Evolutionary conservation across 2,329 filamentous ascomycete genomes (phyloP), one percentile per base, ranked within the genome.

Genomic region (Alternaria sp.): DNA sequence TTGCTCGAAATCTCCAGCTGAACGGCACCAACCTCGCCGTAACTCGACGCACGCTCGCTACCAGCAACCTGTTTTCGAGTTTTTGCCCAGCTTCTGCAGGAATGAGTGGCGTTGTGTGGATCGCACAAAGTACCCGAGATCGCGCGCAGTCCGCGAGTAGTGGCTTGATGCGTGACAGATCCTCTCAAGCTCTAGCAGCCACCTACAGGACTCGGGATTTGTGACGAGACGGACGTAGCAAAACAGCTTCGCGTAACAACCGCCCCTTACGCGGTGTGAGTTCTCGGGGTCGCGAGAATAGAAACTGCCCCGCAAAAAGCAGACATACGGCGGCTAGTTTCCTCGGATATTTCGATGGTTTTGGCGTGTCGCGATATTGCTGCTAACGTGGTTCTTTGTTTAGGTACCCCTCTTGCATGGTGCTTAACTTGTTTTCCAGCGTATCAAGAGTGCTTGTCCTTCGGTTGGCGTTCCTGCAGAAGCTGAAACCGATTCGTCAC

Each of bases 391-490:
- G 33, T 14, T 48, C 44, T 48, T 48, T 48, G 31, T 48, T 42
- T 40, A 41, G 59, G 42, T 40, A 24, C 17, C 31, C 28, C 24
- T 50, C 41, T 54, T 50, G 37, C 50, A 36, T 51, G 51, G 41
- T 63, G 54, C 52, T 63, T 31, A 39, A 52, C 53, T 49, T 52
- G 56, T 46, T 46, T 34, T 51, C 17, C 45, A 33, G 40, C 34
- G 45, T 51, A 37, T 51, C 13, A 26, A 39, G 53, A 51, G 52
- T 52, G 56, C 44, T 42, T 55, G 48, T 54, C 40, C n/a, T 51
- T 65, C 67, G 62, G 61, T 63, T 70, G 67, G 67, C 64, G 64
- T 61, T 58, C 50, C 33, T 26, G 46, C 37, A 46, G 53, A 48
- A 67, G 62, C 64, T 67, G 64, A 65, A 52, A 54, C 36, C 42